Evolutionary conservation across 345 rosid genomes (phyloP).

Genomic region (Triadica sebifera): DNA sequence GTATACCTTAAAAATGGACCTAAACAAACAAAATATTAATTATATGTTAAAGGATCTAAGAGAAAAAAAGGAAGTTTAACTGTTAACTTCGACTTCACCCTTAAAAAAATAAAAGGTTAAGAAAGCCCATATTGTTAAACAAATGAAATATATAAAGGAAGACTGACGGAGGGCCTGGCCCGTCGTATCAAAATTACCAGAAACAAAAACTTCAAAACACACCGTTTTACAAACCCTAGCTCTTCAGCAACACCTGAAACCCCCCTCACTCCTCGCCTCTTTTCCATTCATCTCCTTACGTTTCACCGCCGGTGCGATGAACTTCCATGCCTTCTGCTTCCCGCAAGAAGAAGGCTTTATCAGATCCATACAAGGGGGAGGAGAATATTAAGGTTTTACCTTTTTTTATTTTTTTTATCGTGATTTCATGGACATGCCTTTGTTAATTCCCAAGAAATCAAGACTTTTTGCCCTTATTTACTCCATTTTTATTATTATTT

Average conservation of each 20-base stretch:
- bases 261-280: not conserved
- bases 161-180: not conserved
- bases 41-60: too few relatives aligned
- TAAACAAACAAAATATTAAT: too few relatives aligned
- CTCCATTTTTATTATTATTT: not conserved
- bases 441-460: not conserved
- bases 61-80: too few relatives aligned
- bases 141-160: too few relatives aligned
- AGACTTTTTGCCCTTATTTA: not conserved
- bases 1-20: too few relatives aligned
- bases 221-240: slow-evolving; percentile 20
- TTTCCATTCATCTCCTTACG: not conserved
- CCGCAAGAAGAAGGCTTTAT: not conserved
- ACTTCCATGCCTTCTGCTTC: not conserved
- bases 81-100: too few relatives aligned
- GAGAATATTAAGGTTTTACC: not conserved
- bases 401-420: not conserved
- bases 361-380: slow-evolving; percentile 3
- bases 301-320: not conserved
- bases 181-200: not conserved
- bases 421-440: not conserved
- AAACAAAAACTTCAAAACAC: slow-evolving; percentile 5
- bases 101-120: too few relatives aligned
- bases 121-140: too few relatives aligned
- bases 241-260: not conserved